Conservation (phyloP, 2,329 filamentous ascomycete species). For the Rhytidhysteron rufulum region DNA sequence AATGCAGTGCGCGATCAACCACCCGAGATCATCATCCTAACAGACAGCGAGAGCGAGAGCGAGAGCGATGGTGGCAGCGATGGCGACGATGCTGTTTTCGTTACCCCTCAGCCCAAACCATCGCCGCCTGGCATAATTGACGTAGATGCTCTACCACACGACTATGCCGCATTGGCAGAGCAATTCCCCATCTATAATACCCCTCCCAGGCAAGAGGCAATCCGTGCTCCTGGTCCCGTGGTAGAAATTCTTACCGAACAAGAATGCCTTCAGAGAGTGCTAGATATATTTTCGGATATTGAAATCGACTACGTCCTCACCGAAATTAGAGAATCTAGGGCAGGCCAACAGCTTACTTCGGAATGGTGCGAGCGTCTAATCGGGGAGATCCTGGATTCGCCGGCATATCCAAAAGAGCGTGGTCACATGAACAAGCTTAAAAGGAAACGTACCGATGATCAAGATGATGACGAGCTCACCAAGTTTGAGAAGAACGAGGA, state of each 20-base stretch:
- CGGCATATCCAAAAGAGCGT: constrained; percentile 29
- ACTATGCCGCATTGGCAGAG: constrained; percentile 8
- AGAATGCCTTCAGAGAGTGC: constrained; percentile 26
- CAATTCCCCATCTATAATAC: constrained; percentile 18
- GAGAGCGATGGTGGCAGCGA: too few species aligned
- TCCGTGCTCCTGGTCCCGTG: constrained; percentile 2
- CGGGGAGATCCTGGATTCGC: constrained; percentile 25
- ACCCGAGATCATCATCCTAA: constrained; percentile 1
- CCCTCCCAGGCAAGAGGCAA: constrained; percentile 10
- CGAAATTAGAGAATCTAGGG: constrained; percentile 19
- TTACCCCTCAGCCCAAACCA: neutral
- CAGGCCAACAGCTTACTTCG: constrained; percentile 17
- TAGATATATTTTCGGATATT: constrained; percentile 32
- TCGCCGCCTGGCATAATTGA: neutral
- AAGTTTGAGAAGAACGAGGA: constrained; percentile 17
- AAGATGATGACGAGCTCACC: constrained; percentile 11
- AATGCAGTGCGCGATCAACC: neutral
- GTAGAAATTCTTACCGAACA: constrained; percentile 16
- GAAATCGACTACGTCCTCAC: constrained; percentile 26
- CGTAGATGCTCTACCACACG: neutral
- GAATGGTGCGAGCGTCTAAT: constrained; percentile 25
- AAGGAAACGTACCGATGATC: constrained; percentile 23
- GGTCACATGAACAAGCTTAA: constrained; percentile 25
- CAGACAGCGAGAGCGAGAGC: constrained; percentile 1
- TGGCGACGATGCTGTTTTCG: neutral